phyloP scores from a whole-genome alignment of 2,329 filamentous ascomycete genomes.

The Penicillium sclerotigenum region DNA sequence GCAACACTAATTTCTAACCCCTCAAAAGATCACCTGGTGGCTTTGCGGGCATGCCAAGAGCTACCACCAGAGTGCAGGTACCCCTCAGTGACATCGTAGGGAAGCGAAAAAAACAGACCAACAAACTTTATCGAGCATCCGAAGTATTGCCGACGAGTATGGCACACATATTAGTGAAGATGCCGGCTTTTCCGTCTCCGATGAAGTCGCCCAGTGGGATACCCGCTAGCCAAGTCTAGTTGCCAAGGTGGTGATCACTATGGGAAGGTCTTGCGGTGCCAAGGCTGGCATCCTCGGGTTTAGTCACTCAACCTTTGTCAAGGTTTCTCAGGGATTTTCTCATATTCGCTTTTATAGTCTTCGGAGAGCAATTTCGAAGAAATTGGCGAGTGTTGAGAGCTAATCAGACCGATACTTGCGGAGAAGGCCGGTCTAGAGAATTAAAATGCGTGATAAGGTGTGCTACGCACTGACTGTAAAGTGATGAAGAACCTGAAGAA shows the following conservation, averaged over 20 bases:
- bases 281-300: neutral
- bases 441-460: neutral
- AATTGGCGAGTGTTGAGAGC: neutral
- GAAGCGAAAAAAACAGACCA: neutral
- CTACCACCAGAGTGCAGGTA: neutral
- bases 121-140: neutral
- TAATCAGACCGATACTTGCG: neutral
- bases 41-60: neutral
- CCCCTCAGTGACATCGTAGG: neutral
- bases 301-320: neutral
- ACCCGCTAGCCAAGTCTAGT: neutral
- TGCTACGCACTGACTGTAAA: neutral
- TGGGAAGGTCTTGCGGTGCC: neutral
- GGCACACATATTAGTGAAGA: neutral
- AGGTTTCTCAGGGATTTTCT: neutral
- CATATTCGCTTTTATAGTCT: neutral
- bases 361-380: neutral
- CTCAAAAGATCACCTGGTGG: neutral
- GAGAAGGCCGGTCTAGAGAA: neutral
- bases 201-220: neutral
- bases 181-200: neutral
- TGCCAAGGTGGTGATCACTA: neutral
- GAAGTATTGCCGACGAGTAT: neutral
- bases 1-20: neutral
- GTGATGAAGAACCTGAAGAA: no score